These are phyloP conservation scores for Populus davidiana DNA, from an alignment of 345 rosid genomes.

Conservation along the genomic window DNA sequence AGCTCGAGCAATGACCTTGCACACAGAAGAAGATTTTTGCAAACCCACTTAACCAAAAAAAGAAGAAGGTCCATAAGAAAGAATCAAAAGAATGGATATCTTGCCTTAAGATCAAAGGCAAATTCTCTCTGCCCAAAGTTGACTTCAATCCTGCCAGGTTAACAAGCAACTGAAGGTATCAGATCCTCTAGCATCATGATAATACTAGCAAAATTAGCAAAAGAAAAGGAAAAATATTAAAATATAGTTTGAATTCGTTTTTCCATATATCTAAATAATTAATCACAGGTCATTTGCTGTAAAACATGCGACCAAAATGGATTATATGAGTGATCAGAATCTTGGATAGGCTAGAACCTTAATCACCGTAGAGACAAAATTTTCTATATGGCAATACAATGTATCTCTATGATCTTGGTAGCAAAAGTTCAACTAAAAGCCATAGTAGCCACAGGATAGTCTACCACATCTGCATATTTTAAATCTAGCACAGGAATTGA, in stretches of 20 bases:
- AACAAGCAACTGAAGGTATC: conserved; percentile 16
- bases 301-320: background rate
- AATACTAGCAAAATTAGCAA: background rate
- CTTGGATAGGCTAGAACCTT: background rate
- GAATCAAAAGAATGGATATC: conserved; percentile 10
- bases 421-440: background rate
- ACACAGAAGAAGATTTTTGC: background rate
- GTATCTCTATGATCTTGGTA: background rate
- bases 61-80: background rate
- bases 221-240: background rate
- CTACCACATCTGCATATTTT: background rate
- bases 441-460: background rate
- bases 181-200: background rate
- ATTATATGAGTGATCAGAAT: too few relatives aligned
- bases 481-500: conserved; percentile 5
- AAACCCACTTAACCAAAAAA: background rate
- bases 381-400: background rate
- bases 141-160: conserved; percentile 68
- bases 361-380: background rate
- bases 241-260: background rate
- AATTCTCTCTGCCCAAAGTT: conserved; percentile 81
- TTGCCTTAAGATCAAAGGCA: conserved; percentile 80
- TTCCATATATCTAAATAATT: background rate
- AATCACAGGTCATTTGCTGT: background rate
- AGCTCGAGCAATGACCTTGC: background rate